Percentiles rank a stretch among this genome's conserved stretches.
These are phyloP conservation scores for Bidens hawaiensis DNA, from an alignment of 140 eudicot species.

Conservation along the genomic window DNA sequence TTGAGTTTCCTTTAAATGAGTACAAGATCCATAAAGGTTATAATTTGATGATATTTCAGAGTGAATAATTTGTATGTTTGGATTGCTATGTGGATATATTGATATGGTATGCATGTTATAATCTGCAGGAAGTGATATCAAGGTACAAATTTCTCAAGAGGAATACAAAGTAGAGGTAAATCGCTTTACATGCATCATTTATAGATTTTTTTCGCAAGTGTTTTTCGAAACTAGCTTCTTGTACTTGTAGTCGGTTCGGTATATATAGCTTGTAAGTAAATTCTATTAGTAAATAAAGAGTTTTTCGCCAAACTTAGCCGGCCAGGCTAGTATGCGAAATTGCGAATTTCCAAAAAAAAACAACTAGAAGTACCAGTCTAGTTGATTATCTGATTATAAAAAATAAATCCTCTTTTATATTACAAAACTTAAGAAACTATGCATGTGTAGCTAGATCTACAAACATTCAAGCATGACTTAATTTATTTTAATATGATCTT, in stretches of 20 bases:
- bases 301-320: too few species aligned
- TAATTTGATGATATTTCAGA: background rate
- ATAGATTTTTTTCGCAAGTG: too few species aligned
- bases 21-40: conserved; percentile 17
- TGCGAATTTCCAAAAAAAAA: too few species aligned
- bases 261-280: too few species aligned
- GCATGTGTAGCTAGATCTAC: background rate
- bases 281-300: too few species aligned
- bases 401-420: too few species aligned
- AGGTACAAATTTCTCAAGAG: background rate
- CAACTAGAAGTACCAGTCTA: too few species aligned
- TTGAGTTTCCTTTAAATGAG: conserved; percentile 8
- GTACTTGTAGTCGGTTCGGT: too few species aligned
- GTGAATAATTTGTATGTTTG: background rate
- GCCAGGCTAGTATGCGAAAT: too few species aligned
- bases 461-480: background rate
- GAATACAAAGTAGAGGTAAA: conserved; percentile 15
- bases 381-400: too few species aligned
- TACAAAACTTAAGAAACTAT: background rate
- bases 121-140: conserved; percentile 25
- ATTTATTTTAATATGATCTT: background rate
- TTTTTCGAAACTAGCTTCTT: too few species aligned
- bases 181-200: background rate
- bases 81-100: background rate
- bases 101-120: background rate